These are phyloP conservation scores for Croton laevigatus DNA, from an alignment of 441 rosid species.

Conservation along the genomic window DNA sequence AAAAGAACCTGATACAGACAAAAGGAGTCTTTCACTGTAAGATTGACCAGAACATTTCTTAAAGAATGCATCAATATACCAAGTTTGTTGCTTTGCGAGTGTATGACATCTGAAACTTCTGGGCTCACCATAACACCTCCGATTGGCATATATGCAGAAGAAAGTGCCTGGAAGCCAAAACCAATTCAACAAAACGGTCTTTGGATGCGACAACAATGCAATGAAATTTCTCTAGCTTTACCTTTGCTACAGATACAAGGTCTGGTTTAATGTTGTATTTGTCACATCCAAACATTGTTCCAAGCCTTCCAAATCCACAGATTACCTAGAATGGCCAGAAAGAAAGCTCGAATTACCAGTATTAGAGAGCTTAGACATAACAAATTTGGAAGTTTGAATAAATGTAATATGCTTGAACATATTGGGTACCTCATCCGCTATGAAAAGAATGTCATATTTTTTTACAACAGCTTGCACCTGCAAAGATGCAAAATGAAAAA, in stretches of 20 bases:
- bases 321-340: conserved; percentile 57
- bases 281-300: conserved; percentile 95
- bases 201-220: neutral
- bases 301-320: conserved; percentile 97
- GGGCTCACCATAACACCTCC: conserved; percentile 88
- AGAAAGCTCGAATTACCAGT: conserved; percentile 3
- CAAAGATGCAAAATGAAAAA: conserved; percentile 14
- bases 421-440: conserved; percentile 83
- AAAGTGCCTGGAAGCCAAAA: conserved; percentile 58
- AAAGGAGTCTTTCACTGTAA: conserved; percentile 15
- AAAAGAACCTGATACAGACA: conserved; percentile 61
- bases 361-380: neutral
- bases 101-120: conserved; percentile 74
- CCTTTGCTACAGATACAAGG: conserved; percentile 92
- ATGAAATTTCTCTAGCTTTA: conserved; percentile 24
- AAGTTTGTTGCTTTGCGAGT: conserved; percentile 90
- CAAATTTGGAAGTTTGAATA: neutral
- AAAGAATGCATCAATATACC: conserved; percentile 39
- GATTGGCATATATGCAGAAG: conserved; percentile 91
- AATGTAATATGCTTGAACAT: neutral
- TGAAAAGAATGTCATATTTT: conserved; percentile 82
- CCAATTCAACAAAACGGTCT: conserved; percentile 8
- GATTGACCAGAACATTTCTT: neutral
- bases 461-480: conserved; percentile 90
- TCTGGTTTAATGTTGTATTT: conserved; percentile 83